These are phyloP conservation scores for Triglochin maritima DNA, from an alignment of 106 monocot species.

Conservation along the genomic window DNA sequence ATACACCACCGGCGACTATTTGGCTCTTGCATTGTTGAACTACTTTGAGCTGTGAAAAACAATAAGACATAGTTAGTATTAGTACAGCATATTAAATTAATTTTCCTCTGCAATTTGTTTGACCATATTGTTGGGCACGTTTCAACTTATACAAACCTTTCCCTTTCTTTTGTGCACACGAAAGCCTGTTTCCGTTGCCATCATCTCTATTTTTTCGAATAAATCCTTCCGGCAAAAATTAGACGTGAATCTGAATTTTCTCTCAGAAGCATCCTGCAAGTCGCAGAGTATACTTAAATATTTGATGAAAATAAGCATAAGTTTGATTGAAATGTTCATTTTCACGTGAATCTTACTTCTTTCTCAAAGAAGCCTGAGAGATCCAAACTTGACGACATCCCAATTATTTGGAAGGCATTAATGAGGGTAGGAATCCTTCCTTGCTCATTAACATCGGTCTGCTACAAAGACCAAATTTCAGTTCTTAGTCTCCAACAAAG, in stretches of 20 bases:
- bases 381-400: conserved; percentile 83
- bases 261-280: conserved; percentile 59
- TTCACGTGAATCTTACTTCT: conserved; percentile 31
- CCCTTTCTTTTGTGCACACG: conserved; percentile 41
- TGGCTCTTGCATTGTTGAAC: conserved; percentile 36
- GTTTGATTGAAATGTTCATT: background rate
- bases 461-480: background rate
- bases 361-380: conserved; percentile 91
- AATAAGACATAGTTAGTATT: background rate
- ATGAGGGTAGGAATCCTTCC: conserved; percentile 32
- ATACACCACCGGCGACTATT: conserved; percentile 23
- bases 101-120: too few relatives aligned
- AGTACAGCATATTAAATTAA: too few relatives aligned
- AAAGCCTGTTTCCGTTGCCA: conserved; percentile 62
- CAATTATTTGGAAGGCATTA: conserved; percentile 87
- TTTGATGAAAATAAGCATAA: background rate
- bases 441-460: conserved; percentile 14
- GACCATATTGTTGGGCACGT: too few relatives aligned
- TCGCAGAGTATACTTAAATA: conserved; percentile 41
- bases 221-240: conserved; percentile 55
- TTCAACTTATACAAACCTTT: conserved; percentile 30
- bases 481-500: too few relatives aligned
- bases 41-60: conserved; percentile 48
- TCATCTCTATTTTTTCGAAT: conserved; percentile 56
- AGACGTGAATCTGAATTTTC: conserved; percentile 81